These are phyloP conservation scores for Gynostemma pentaphyllum DNA, from an alignment of 306 rosid genomes.

Conservation along the genomic window DNA sequence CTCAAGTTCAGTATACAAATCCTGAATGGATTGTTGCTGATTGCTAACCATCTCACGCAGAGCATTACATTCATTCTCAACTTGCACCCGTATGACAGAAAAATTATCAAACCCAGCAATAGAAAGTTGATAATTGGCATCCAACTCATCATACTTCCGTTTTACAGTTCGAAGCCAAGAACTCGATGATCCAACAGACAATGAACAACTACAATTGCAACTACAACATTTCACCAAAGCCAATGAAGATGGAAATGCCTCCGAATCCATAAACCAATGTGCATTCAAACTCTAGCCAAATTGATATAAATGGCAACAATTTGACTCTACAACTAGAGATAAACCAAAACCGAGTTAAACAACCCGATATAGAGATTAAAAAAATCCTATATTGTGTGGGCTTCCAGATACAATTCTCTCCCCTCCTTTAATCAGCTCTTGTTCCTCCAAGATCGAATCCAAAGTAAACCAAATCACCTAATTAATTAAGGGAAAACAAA, in stretches of 20 bases:
- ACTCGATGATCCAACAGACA: conserved; percentile 31
- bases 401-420: conserved; percentile 16
- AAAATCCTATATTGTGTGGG: conserved; percentile 11
- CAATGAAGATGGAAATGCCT: conserved; percentile 34
- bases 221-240: conserved; percentile 48
- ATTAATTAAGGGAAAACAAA: not conserved
- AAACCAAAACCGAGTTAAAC: conserved; percentile 9
- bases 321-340: conserved; percentile 11
- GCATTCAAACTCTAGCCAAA: conserved; percentile 32
- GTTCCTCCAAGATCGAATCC: conserved; percentile 25
- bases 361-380: not conserved
- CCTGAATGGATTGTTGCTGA: conserved; percentile 67
- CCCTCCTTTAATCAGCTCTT: conserved; percentile 24
- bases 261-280: conserved; percentile 43
- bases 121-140: conserved; percentile 27
- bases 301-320: conserved; percentile 9
- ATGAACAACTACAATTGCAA: conserved; percentile 52
- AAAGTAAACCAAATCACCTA: conserved; percentile 29
- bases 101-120: conserved; percentile 26
- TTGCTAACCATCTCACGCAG: conserved; percentile 65
- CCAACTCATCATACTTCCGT: conserved; percentile 64
- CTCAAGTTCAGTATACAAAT: conserved; percentile 67
- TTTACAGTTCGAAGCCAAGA: conserved; percentile 79
- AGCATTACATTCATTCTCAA: conserved; percentile 69
- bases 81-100: conserved; percentile 43